Evolutionary conservation across 768 basidiomycete genomes (phyloP), one percentile per base, ranked within the genome.

Genomic region (Hortiboletus flavorubellus): DNA sequence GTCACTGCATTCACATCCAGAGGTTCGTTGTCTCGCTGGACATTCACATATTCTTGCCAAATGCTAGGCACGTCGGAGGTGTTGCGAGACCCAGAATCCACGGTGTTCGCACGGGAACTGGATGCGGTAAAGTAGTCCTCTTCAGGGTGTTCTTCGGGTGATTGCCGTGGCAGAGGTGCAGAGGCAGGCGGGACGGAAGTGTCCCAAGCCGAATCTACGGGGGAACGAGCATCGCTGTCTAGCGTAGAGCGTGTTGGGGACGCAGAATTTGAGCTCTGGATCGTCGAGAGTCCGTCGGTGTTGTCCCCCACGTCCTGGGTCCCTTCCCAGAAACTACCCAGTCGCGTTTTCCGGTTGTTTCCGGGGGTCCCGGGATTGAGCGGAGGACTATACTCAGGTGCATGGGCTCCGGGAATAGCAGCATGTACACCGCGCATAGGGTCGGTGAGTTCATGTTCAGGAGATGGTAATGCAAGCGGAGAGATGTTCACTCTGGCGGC

Each of bases 391-490:
- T 67, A 66, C 46, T 62, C 66, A 64, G 54, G 66, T 57, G 50
- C 76, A 66, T 85, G 83, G 10, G 82, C 78, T 23, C 86, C 81
- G 1, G 89, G 87, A 42, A 89, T 80, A 9, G 82, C 75, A 26
- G 87, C 77, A 9, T 80, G 85, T 21, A 87, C 79, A 34, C 84
- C 83, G 37, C 89, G 84, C 84, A 97, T 86, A 0, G 94, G 94
- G 71, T 97, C 94, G 10, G 87, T 87, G 26, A 96, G 80, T 66
- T 97, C 94, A 61, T 89, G 86, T 66, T 98, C 94, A 0, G 94
- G 94, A 11, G 88, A 91, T 2, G 94, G 93, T 1, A 95, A 78
- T 0, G 91, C 86, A 26, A 98, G 78, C 0, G 94, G 94, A 0
- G 91, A 86, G 51, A 98, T 84, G 61, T 91, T 84, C 10, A 92